Conservation (phyloP, 2,329 filamentous ascomycete species). For the Colletotrichum endophyticum region DNA sequence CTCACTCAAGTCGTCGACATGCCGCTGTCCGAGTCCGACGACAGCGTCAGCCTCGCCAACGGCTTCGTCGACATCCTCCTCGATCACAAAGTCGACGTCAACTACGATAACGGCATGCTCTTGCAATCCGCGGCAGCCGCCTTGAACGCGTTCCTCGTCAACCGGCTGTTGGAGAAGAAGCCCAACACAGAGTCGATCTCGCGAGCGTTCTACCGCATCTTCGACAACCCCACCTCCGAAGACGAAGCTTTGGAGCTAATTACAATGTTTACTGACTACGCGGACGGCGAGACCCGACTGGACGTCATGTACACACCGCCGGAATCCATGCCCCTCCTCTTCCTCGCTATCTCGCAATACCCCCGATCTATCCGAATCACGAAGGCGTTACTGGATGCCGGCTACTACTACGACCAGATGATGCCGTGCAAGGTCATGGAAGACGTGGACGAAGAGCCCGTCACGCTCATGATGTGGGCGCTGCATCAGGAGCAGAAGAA, state of each 20-base stretch:
- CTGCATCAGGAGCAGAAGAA: slow-evolving; percentile 67
- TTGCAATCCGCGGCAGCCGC: slow-evolving; percentile 58
- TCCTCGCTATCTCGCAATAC: slow-evolving; percentile 58
- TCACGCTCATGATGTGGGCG: slow-evolving; percentile 65
- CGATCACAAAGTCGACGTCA: slow-evolving; percentile 48
- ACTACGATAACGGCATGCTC: slow-evolving; percentile 53
- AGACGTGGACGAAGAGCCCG: slow-evolving; percentile 55
- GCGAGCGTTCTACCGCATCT: slow-evolving; percentile 60
- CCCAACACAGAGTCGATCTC: slow-evolving; percentile 56
- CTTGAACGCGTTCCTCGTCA: slow-evolving; percentile 54
- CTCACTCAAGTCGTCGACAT: slow-evolving; percentile 51
- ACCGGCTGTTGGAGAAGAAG: slow-evolving; percentile 52
- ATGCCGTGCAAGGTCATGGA: slow-evolving; percentile 47
- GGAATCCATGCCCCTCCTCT: slow-evolving; percentile 51
- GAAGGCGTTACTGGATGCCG: slow-evolving; percentile 57
- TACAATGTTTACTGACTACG: slow-evolving; percentile 54
- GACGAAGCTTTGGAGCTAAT: slow-evolving; percentile 56
- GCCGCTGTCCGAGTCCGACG: slow-evolving; percentile 32
- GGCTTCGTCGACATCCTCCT: slow-evolving; percentile 50
- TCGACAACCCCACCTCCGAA: slow-evolving; percentile 55
- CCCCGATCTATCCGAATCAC: slow-evolving; percentile 60
- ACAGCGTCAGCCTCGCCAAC: slow-evolving; percentile 44
- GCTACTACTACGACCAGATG: slow-evolving; percentile 64
- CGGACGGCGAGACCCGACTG: slow-evolving; percentile 50
- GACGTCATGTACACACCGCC: slow-evolving; percentile 53